A percentile compares a stretch with the other conserved stretches of the same genome.
These are phyloP conservation scores for Colletotrichum zoysiae DNA, from an alignment of 2,329 filamentous ascomycete genomes.

Conservation along the genomic window DNA sequence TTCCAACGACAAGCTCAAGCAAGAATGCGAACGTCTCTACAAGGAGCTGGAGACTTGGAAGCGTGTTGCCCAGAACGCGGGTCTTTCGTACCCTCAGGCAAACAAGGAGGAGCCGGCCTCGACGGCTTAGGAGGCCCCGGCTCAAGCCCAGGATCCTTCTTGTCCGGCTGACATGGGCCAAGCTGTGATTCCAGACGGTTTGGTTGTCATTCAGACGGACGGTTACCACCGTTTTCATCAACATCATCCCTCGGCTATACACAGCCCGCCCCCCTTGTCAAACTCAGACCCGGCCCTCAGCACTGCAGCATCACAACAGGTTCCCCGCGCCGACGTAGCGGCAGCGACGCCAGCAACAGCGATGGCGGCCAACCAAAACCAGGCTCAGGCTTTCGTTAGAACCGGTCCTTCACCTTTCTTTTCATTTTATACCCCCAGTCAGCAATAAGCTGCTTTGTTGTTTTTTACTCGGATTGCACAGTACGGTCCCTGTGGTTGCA, in stretches of 20 bases:
- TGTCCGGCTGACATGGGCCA: neutral
- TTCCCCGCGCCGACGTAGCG: neutral
- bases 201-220: neutral
- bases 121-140: slow-evolving; percentile 37
- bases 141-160: slow-evolving; percentile 13
- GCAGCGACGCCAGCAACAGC: no score
- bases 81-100: slow-evolving; percentile 59
- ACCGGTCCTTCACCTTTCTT: slow-evolving; percentile 3
- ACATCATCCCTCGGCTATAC: neutral
- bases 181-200: no score
- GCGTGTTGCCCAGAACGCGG: slow-evolving; percentile 72
- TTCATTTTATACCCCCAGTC: slow-evolving; percentile 40
- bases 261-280: neutral
- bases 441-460: slow-evolving; percentile 37
- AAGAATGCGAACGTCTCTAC: slow-evolving; percentile 82
- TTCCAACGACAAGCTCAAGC: slow-evolving; percentile 88
- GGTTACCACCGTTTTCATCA: neutral
- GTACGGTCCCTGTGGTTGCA: slow-evolving; percentile 5
- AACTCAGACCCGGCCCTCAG: neutral
- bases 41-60: slow-evolving; percentile 85
- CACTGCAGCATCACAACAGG: neutral
- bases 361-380: neutral
- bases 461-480: slow-evolving; percentile 31
- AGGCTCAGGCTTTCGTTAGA: neutral
- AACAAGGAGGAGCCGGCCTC: slow-evolving; percentile 42